phyloP scores from a whole-genome alignment of 1,284 basidiomycete species.

The Ceratobasidium sp. region DNA sequence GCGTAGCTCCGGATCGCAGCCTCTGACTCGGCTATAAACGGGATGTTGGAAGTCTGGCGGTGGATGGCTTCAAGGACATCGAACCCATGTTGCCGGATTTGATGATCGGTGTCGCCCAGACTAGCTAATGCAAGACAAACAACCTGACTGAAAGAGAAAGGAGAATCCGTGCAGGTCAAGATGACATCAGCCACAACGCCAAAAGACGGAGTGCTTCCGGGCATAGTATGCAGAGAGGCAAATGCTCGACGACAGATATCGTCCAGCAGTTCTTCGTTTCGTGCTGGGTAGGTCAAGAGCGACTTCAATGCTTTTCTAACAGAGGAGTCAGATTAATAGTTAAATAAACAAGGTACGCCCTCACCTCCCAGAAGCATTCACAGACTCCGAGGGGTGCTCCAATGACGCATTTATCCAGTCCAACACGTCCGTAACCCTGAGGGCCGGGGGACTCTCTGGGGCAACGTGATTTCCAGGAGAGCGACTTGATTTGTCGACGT shows the following conservation, averaged over 20 bases:
- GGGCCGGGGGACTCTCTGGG: constrained; percentile 24
- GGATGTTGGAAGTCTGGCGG: constrained; percentile 16
- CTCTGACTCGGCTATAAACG: constrained; percentile 51
- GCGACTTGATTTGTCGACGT: constrained; percentile 56
- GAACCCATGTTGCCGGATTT: constrained; percentile 79
- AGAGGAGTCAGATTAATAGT: constrained; percentile 39
- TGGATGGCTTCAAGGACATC: constrained; percentile 72
- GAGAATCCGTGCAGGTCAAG: constrained; percentile 62
- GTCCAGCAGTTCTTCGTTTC: constrained; percentile 68
- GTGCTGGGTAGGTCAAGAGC: constrained; percentile 67
- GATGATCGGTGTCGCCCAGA: constrained; percentile 74
- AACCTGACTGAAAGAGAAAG: constrained; percentile 76
- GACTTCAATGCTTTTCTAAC: constrained; percentile 78
- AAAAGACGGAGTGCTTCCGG: constrained; percentile 73
- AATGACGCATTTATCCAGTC: constrained; percentile 49
- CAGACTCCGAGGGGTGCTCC: constrained; percentile 40
- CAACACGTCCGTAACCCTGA: constrained; percentile 21
- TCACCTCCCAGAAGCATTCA: constrained; percentile 35
- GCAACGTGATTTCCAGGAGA: constrained; percentile 27
- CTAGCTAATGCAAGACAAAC: constrained; percentile 86
- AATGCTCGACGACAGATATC: constrained; percentile 77
- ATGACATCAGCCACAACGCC: constrained; percentile 80
- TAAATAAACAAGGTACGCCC: background rate
- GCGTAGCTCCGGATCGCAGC: constrained; percentile 77
- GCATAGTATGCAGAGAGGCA: constrained; percentile 63